A percentile compares a stretch with the other conserved stretches of the same genome.
These are phyloP conservation scores for Aquanectria penicillioides DNA, from an alignment of 2,329 filamentous ascomycete genomes.

Conservation along the genomic window DNA sequence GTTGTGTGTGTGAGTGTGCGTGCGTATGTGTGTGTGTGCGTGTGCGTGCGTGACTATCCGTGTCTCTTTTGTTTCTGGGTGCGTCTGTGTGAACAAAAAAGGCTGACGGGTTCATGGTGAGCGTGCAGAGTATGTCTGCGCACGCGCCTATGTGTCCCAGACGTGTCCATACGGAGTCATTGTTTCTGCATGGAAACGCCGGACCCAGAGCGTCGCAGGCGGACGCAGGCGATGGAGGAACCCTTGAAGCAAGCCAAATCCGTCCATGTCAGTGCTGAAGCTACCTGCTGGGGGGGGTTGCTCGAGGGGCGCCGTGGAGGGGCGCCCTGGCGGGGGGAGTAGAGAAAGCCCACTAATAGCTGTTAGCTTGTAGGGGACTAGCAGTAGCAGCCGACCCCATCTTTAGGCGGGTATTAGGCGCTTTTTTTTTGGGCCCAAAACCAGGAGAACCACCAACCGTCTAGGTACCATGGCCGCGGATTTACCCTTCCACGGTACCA, in stretches of 20 bases:
- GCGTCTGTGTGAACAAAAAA: constrained; percentile 3
- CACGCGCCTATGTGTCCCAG: background rate
- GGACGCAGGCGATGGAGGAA: too few relatives aligned
- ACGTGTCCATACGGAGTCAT: background rate
- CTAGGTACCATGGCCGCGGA: constrained; percentile 8
- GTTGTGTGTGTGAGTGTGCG: background rate
- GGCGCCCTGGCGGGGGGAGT: constrained; percentile 28
- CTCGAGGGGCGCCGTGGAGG: constrained; percentile 5
- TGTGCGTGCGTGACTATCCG: background rate
- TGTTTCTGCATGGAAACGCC: background rate
- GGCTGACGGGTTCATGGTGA: background rate
- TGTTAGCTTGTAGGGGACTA: constrained; percentile 25
- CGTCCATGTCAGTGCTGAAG: constrained; percentile 13
- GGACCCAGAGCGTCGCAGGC: background rate
- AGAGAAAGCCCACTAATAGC: constrained; percentile 33
- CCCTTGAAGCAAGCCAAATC: too few relatives aligned
- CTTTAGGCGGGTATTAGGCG: constrained; percentile 35
- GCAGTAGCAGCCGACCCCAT: constrained; percentile 36
- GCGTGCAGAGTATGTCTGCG: background rate
- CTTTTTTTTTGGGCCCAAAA: constrained; percentile 17
- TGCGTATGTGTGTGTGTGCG: background rate
- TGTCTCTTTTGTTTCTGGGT: constrained; percentile 1
- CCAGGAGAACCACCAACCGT: too few relatives aligned
- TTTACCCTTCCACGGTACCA: background rate
- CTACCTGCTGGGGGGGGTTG: background rate